Conservation (phyloP, 129 eudicot species). For the Flaveria linearis region DNA sequence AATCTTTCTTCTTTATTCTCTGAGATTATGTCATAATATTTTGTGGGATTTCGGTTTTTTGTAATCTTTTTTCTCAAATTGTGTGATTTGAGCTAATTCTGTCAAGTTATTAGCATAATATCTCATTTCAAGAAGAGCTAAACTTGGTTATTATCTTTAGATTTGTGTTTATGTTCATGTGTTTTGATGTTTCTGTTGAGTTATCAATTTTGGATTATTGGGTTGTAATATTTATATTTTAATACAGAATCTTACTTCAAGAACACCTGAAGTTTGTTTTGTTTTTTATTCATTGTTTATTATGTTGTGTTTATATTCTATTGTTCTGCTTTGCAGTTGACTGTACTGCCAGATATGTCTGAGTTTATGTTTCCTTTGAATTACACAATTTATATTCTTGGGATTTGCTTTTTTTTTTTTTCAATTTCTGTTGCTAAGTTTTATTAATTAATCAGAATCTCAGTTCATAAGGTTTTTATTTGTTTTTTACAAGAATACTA, state of each 20-base stretch:
- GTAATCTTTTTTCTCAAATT: background rate
- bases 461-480: too few relatives aligned
- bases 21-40: background rate
- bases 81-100: background rate
- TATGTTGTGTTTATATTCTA: conserved; percentile 5
- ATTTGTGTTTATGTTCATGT: conserved; percentile 8
- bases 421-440: background rate
- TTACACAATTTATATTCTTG: background rate
- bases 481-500: too few relatives aligned
- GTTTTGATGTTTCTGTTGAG: conserved; percentile 12
- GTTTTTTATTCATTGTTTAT: background rate
- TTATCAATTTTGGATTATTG: background rate
- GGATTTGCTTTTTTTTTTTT: background rate
- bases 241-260: background rate
- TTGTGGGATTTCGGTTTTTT: background rate
- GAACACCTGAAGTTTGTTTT: conserved; percentile 11
- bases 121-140: conserved; percentile 8
- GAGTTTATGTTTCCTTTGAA: background rate
- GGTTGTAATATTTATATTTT: background rate
- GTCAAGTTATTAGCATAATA: background rate
- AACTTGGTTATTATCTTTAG: background rate
- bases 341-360: background rate
- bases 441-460: background rate
- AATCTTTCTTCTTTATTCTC: background rate
- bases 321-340: background rate